Conservation (phyloP, 129 eudicot genomes). For the Saposhnikovia divaricata region DNA sequence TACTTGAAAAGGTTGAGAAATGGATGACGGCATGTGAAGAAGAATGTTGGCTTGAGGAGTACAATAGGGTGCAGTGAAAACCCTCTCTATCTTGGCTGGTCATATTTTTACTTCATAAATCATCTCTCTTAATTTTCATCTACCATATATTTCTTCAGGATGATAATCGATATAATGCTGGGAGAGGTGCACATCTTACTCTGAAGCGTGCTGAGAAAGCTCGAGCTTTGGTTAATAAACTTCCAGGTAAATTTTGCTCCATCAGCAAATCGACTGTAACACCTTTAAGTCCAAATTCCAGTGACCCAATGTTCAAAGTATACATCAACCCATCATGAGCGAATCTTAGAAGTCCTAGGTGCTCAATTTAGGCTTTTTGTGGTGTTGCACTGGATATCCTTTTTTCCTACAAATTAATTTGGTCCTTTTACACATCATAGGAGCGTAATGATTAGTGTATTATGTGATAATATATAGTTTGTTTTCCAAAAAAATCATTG, state of each 20-base stretch:
- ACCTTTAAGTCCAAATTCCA: neutral
- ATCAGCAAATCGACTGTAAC: too few species aligned
- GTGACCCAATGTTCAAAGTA: neutral
- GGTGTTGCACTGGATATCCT: neutral
- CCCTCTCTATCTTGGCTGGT: neutral
- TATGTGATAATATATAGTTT: neutral
- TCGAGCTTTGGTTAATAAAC: constrained; percentile 71
- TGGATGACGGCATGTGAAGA: constrained; percentile 93
- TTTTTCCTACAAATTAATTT: neutral
- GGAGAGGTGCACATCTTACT: constrained; percentile 87
- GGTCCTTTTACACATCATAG: neutral
- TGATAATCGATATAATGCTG: constrained; percentile 87
- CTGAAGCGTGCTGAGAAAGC: constrained; percentile 98
- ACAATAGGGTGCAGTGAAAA: constrained; percentile 46
- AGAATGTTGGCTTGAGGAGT: constrained; percentile 94
- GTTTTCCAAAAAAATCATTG: neutral
- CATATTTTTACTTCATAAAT: neutral
- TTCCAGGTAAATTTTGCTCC: constrained; percentile 60
- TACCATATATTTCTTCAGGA: constrained; percentile 36
- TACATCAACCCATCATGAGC: neutral
- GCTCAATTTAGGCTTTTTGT: neutral
- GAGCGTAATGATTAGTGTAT: neutral
- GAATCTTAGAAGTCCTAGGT: neutral
- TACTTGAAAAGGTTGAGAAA: constrained; percentile 75
- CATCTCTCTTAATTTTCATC: neutral